Conservation (phyloP, 768 basidiomycete species). For the Boletellus sp. region DNA sequence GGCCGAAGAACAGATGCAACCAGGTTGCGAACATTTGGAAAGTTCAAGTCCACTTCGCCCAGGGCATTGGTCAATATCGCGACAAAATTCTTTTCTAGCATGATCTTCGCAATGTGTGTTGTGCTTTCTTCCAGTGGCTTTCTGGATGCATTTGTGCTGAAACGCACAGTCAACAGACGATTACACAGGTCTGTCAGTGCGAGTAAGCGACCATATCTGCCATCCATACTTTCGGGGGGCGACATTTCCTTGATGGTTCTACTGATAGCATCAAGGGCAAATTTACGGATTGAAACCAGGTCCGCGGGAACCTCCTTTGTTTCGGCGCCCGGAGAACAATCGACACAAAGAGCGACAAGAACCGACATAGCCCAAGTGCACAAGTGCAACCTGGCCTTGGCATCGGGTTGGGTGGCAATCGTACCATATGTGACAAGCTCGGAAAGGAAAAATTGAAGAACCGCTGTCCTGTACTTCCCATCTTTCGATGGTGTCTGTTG, state of each 20-base stretch:
- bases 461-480: constrained; percentile 57
- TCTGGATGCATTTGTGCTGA: constrained; percentile 48
- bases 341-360: constrained; percentile 90
- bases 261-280: constrained; percentile 84
- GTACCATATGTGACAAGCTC: constrained; percentile 79
- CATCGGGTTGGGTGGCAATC: constrained; percentile 58
- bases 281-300: constrained; percentile 85
- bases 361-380: constrained; percentile 90
- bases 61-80: constrained; percentile 82
- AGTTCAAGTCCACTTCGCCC: constrained; percentile 92
- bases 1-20: constrained; percentile 88
- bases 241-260: constrained; percentile 81
- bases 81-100: constrained; percentile 98
- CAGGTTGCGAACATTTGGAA: constrained; percentile 82
- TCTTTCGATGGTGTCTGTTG: constrained; percentile 64
- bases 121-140: constrained; percentile 68
- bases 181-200: constrained; percentile 85
- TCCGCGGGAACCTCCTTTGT: constrained; percentile 76
- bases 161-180: constrained; percentile 78
- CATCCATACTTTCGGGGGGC: constrained; percentile 56
- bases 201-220: constrained; percentile 83
- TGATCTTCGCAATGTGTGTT: constrained; percentile 92
- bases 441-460: constrained; percentile 76
- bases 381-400: constrained; percentile 54
- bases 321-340: constrained; percentile 62